Percentiles rank a stretch among this genome's conserved stretches.
These are phyloP conservation scores for Uronychia setigera DNA, from an alignment of 73 alveolate genomes.

Conservation along the genomic window DNA sequence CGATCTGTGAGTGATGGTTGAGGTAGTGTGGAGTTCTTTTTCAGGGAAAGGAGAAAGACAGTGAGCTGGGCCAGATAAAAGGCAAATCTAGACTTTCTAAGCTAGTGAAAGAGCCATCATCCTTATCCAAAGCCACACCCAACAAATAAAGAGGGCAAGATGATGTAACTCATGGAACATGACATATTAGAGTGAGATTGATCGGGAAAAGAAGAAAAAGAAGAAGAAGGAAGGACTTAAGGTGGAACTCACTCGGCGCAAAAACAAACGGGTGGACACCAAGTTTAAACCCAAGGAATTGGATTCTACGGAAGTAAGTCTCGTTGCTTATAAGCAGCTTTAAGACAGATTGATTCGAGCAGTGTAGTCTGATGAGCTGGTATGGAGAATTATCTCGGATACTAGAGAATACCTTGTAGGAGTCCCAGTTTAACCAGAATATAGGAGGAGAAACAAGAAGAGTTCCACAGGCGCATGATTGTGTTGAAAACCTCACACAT, in stretches of 20 bases:
- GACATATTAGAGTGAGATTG: background rate
- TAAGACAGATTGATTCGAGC: background rate
- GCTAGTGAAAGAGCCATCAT: too few species aligned
- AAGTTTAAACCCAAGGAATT: background rate
- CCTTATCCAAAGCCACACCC: too few species aligned
- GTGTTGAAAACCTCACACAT: background rate
- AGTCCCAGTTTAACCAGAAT: background rate
- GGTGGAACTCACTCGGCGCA: background rate
- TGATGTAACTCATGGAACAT: too few species aligned
- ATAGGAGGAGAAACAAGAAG: background rate
- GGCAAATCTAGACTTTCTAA: too few species aligned
- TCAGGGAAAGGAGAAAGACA: too few species aligned
- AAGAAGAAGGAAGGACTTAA: background rate
- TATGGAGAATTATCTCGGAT: background rate
- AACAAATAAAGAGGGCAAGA: too few species aligned
- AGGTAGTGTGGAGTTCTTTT: too few species aligned
- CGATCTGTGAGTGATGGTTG: too few species aligned
- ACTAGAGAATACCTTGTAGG: background rate
- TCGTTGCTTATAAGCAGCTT: background rate
- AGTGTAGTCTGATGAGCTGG: background rate
- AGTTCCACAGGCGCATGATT: background rate
- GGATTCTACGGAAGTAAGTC: background rate
- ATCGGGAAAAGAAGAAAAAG: background rate
- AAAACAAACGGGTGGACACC: background rate
- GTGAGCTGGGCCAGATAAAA: too few species aligned